These are phyloP conservation scores for Paralagenidium karlingii DNA, from an alignment of 352 stramenopile species.

Conservation along the genomic window DNA sequence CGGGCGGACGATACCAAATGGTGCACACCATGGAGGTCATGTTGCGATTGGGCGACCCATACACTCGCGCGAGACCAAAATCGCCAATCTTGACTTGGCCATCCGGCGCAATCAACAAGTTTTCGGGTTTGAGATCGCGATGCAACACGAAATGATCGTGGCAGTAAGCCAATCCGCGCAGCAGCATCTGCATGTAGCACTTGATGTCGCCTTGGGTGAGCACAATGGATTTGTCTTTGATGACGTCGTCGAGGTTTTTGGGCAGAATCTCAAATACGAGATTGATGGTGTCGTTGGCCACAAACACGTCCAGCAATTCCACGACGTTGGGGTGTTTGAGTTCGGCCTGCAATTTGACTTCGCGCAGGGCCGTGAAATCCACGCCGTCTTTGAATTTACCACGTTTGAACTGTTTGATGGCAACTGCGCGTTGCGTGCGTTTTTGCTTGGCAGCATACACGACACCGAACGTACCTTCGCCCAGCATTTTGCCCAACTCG, in stretches of 20 bases:
- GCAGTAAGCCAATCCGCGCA: slow-evolving; percentile 62
- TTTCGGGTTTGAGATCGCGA: slow-evolving; percentile 82
- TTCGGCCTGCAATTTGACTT: slow-evolving; percentile 83
- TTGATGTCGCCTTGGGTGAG: slow-evolving; percentile 80
- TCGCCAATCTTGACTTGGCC: slow-evolving; percentile 79
- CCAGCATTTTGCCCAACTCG: slow-evolving; percentile 53
- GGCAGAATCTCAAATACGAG: slow-evolving; percentile 83
- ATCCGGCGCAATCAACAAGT: slow-evolving; percentile 71
- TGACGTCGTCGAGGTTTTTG: slow-evolving; percentile 79
- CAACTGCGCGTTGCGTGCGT: slow-evolving; percentile 46
- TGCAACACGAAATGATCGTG: slow-evolving; percentile 78
- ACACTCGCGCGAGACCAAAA: slow-evolving; percentile 80
- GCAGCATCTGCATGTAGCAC: slow-evolving; percentile 80
- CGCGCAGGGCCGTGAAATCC: slow-evolving; percentile 79
- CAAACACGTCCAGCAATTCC: slow-evolving; percentile 80
- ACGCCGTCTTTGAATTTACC: slow-evolving; percentile 83
- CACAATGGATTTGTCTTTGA: slow-evolving; percentile 82
- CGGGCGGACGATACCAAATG: slow-evolving; percentile 80
- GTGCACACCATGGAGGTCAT: slow-evolving; percentile 86
- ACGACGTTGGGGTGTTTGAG: slow-evolving; percentile 79
- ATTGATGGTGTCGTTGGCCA: slow-evolving; percentile 82
- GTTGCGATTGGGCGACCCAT: slow-evolving; percentile 73
- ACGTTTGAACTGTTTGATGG: slow-evolving; percentile 85
- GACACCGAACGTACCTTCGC: slow-evolving; percentile 84
- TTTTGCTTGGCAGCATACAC: slow-evolving; percentile 73